These are phyloP conservation scores for Candida pseudoviswanathii DNA, from an alignment of 1,139 yeast species.

Conservation along the genomic window DNA sequence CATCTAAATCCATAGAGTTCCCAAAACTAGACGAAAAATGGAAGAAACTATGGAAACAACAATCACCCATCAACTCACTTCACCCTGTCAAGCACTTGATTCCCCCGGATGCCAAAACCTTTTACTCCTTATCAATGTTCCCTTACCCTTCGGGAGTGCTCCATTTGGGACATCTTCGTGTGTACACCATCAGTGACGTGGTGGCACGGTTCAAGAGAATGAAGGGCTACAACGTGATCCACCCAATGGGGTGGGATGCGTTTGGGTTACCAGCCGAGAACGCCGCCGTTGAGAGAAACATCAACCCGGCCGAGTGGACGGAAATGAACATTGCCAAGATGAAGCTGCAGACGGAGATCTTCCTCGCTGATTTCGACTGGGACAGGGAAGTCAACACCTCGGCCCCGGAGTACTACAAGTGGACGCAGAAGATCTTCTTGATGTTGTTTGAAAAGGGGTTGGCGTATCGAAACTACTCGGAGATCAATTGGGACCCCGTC, in stretches of 20 bases:
- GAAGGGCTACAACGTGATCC: constrained; percentile 76
- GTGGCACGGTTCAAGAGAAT: constrained; percentile 76
- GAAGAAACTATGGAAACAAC: constrained; percentile 50
- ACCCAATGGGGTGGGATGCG: constrained; percentile 99
- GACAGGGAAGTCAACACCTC: constrained; percentile 88
- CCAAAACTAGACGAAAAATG: constrained; percentile 50
- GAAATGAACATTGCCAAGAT: constrained; percentile 70
- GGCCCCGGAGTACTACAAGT: constrained; percentile 81
- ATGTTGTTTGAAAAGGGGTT: constrained; percentile 71
- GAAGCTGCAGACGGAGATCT: constrained; percentile 76
- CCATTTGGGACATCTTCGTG: constrained; percentile 93
- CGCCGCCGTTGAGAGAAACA: constrained; percentile 87
- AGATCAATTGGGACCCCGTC: constrained; percentile 96
- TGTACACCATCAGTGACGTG: constrained; percentile 87
- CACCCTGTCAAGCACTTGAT: constrained; percentile 44
- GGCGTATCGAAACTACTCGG: constrained; percentile 84
- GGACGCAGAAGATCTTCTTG: constrained; percentile 87
- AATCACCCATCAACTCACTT: constrained; percentile 39
- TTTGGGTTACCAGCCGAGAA: constrained; percentile 98
- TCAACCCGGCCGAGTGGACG: constrained; percentile 86
- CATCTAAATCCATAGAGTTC: constrained; percentile 8
- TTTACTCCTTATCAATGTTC: constrained; percentile 82
- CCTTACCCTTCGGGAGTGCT: constrained; percentile 94
- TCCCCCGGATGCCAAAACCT: constrained; percentile 33
- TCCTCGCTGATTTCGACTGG: constrained; percentile 94